Base-by-base conservation (phyloP, 345 rosid genomes). In the Brassica rapa region DNA sequence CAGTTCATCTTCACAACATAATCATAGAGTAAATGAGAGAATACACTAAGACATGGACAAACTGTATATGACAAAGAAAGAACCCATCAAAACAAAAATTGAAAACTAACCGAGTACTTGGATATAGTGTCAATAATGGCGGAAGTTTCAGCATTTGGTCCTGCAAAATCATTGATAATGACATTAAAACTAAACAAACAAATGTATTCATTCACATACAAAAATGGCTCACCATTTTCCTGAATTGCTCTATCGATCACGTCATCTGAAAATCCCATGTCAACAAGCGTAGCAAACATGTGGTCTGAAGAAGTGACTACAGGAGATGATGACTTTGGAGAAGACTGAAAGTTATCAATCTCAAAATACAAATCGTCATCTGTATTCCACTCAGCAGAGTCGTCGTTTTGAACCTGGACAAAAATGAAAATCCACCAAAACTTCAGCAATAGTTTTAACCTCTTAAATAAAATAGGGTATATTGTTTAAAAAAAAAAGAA, bases 201-300 rank as follows among this genome's bases (percentile, higher is more conserved):
- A 57, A 57, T 1, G 3, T 16, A 72, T 67, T 12, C 33, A 15
- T 23, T 8, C n/a, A 46, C 3, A 73, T 6, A 60, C 1, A 67
- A 1, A 5, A 46, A 80, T 43, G 55, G 1, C 68, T 70, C 64
- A 80, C 83, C 83, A 57, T 39, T 43, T 70, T 80, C 83, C 33
- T 70, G 12, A 62, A 80, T 41, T 63, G 83, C 83, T 75, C 37
- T 80, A 75, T 68, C 43, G 33, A 75, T 64, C 72, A 63, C 15
- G 8, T 70, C 83, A 57, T 53, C 32, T 0, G 80, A 15, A 32
- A 39, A 80, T 4, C 80, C 80, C 83, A 80, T 80, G 5, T 75
- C 80, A 39, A 75, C 27, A 53, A 80, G 65, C 0, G 11, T 68
- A 25, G 82, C 82, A 68, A 79, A 61, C 53, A 41, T 53, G 59